Percentiles rank a stretch among this genome's conserved stretches.
phyloP scores from a whole-genome alignment of 2,329 filamentous ascomycete species.

The Xylaria sp. region DNA sequence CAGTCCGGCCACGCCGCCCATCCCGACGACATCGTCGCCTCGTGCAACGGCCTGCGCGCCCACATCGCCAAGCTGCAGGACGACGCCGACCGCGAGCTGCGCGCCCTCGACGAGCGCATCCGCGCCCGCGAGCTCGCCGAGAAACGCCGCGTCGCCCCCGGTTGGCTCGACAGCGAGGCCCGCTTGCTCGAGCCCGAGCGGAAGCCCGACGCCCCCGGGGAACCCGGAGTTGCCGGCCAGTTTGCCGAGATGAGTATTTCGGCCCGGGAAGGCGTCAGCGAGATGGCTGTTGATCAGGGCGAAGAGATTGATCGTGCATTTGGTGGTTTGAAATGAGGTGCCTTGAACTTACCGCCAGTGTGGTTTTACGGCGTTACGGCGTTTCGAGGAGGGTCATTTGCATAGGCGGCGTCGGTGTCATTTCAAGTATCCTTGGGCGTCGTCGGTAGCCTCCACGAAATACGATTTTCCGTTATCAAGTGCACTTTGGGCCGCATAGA shows the following conservation, averaged over 20 bases:
- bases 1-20: constrained; percentile 83
- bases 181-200: constrained; percentile 75
- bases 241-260: constrained; percentile 47
- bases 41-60: constrained; percentile 79
- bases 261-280: constrained; percentile 46
- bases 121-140: constrained; percentile 75
- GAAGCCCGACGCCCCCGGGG: constrained; percentile 42
- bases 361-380: constrained; percentile 7
- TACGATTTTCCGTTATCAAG: neutral
- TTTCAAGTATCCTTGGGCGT: neutral
- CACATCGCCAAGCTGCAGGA: constrained; percentile 77
- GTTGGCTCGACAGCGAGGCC: constrained; percentile 81
- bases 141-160: constrained; percentile 81
- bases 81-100: constrained; percentile 74
- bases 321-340: constrained; percentile 51
- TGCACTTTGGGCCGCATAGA: neutral
- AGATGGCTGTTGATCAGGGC: constrained; percentile 60
- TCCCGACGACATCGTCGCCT: constrained; percentile 84
- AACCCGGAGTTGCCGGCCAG: constrained; percentile 37
- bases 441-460: too few relatives aligned
- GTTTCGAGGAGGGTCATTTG: constrained; percentile 5
- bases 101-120: constrained; percentile 75
- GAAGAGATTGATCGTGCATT: constrained; percentile 68
- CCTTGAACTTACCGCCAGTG: neutral
- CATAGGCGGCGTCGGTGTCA: neutral